Conservation (phyloP, 1,284 basidiomycete species). For the Pholiota adiposa region DNA sequence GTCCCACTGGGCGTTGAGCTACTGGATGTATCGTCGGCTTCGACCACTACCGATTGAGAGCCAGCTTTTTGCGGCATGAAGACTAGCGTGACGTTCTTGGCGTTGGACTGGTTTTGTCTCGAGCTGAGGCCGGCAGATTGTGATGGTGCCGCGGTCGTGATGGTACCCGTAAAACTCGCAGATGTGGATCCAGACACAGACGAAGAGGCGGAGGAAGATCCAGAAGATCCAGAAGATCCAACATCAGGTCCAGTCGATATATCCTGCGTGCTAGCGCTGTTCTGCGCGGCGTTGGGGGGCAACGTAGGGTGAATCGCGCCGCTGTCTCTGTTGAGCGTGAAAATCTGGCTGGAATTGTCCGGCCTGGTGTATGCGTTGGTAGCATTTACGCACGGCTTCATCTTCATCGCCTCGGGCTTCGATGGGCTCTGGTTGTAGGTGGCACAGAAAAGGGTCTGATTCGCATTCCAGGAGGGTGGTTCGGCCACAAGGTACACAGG, state of each 20-base stretch:
- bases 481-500: no score
- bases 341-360: constrained; percentile 23
- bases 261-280: constrained; percentile 7
- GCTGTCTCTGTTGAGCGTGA: no score
- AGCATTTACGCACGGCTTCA: constrained; percentile 44
- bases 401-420: constrained; percentile 50
- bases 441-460: constrained; percentile 48
- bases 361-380: no score
- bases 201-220: neutral
- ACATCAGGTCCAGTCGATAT: neutral
- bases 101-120: neutral
- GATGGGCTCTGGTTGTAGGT: constrained; percentile 61
- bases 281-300: constrained; percentile 15
- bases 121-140: neutral
- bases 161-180: neutral
- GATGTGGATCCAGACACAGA: no score
- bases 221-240: constrained; percentile 2
- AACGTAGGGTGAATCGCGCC: no score
- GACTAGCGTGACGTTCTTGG: constrained; percentile 20
- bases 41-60: constrained; percentile 6
- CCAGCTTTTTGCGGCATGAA: constrained; percentile 16
- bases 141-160: constrained; percentile 8
- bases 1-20: constrained; percentile 3
- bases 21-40: neutral
- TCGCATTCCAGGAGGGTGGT: no score